These are phyloP conservation scores for Xylaria telfairii DNA, from an alignment of 495 filamentous ascomycete genomes.

Conservation along the genomic window DNA sequence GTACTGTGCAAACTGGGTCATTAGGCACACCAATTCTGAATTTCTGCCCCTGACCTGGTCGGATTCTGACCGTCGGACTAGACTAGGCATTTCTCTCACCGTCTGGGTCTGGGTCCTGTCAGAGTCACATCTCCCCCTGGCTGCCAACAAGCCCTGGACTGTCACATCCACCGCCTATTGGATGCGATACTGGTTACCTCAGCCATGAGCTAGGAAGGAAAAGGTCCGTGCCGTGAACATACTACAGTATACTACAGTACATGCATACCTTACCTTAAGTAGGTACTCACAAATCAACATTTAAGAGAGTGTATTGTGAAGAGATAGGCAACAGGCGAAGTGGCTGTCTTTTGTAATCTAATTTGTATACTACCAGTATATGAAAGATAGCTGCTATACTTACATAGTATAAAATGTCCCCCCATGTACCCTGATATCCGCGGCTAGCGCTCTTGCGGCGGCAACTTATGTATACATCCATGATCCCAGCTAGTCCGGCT, in stretches of 20 bases:
- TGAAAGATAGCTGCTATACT: neutral
- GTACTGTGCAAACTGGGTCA: no score
- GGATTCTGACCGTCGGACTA: neutral
- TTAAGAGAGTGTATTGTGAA: neutral
- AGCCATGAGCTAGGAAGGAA: neutral
- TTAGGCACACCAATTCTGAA: neutral
- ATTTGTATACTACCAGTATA: neutral
- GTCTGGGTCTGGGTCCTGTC: neutral
- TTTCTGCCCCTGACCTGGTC: neutral
- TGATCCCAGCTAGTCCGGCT: constrained; percentile 10
- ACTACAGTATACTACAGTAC: no score
- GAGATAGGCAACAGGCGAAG: neutral
- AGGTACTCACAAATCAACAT: neutral
- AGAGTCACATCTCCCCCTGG: neutral
- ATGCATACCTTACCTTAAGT: no score
- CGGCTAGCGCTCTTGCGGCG: neutral
- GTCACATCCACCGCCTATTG: constrained; percentile 1
- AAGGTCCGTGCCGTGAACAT: neutral
- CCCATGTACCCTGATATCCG: neutral
- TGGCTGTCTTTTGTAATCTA: neutral
- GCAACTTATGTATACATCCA: neutral
- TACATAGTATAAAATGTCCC: neutral
- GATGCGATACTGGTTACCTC: neutral
- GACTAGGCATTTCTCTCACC: neutral
- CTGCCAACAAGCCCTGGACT: neutral